Percentiles rank a stretch among this genome's conserved stretches.
phyloP scores from a whole-genome alignment of 345 rosid genomes.

The Lepidium sativum region DNA sequence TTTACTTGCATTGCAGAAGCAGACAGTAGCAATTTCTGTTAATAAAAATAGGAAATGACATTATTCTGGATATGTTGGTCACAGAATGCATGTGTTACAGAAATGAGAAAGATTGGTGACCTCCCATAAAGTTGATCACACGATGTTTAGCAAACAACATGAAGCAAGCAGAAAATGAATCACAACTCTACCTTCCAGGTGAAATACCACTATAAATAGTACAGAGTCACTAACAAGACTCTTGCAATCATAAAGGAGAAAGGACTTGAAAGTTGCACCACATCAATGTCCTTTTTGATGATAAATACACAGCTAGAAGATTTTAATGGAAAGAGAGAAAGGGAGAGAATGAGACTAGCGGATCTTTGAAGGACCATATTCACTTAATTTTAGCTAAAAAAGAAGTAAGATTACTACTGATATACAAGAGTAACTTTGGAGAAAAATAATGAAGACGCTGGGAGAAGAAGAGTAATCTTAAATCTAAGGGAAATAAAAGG shows the following conservation, averaged over 20 bases:
- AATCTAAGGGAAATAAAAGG: slow-evolving; percentile 3
- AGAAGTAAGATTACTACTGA: background rate
- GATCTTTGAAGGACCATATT: background rate
- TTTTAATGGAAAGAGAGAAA: background rate
- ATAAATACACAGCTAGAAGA: background rate
- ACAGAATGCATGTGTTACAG: background rate
- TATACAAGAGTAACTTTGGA: background rate
- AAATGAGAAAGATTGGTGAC: background rate
- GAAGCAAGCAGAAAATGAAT: background rate
- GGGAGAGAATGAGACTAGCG: background rate
- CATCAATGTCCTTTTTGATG: background rate
- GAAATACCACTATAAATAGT: background rate
- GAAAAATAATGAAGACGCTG: background rate
- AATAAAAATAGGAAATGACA: background rate
- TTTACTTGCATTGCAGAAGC: background rate
- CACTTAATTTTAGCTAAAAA: slow-evolving; percentile 4
- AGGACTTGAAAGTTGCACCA: background rate
- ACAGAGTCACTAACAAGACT: background rate
- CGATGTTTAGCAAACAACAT: background rate
- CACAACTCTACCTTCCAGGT: slow-evolving; percentile 3
- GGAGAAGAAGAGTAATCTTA: background rate
- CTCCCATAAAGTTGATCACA: background rate
- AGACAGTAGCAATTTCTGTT: background rate
- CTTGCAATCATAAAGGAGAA: slow-evolving; percentile 1
- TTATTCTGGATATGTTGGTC: background rate